phyloP scores from a whole-genome alignment of 352 stramenopile genomes.

The Phytopythium kandeliae region DNA sequence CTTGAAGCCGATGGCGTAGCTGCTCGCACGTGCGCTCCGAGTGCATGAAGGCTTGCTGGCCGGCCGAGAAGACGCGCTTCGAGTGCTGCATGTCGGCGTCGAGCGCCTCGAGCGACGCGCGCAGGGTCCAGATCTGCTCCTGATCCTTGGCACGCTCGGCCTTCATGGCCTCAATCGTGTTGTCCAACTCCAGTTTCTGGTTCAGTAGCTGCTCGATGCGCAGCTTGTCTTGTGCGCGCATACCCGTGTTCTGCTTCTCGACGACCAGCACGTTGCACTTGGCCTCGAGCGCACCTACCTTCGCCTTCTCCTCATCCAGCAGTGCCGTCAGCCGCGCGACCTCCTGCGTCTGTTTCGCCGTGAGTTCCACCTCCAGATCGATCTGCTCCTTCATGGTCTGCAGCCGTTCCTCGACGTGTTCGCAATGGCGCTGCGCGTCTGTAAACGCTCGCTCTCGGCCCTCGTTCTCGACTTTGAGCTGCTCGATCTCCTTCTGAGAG shows the following conservation, averaged over 20 bases:
- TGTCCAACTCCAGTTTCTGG: conserved; percentile 75
- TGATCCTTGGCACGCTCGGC: conserved; percentile 54
- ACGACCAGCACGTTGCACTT: conserved; percentile 58
- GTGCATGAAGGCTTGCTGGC: conserved; percentile 72
- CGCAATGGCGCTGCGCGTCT: conserved; percentile 36
- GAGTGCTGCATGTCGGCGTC: conserved; percentile 74
- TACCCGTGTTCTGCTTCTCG: conserved; percentile 73
- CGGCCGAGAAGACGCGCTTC: conserved; percentile 72
- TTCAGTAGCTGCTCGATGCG: conserved; percentile 73
- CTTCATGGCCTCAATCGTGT: conserved; percentile 47
- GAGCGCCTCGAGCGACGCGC: conserved; percentile 57
- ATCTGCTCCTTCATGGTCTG: conserved; percentile 69
- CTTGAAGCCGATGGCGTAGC: conserved; percentile 52
- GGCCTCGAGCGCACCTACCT: conserved; percentile 55
- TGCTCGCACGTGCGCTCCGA: conserved; percentile 68
- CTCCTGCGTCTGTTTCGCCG: conserved; percentile 25
- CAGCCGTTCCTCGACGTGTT: conserved; percentile 39
- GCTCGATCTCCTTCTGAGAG: conserved; percentile 20
- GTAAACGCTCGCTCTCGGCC: conserved; percentile 41
- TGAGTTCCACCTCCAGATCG: conserved; percentile 45
- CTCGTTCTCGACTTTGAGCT: conserved; percentile 30
- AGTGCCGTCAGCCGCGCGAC: conserved; percentile 28
- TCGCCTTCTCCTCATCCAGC: conserved; percentile 55
- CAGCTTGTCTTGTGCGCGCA: conserved; percentile 75
- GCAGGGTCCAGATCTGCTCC: conserved; percentile 64